Percentiles rank a stretch among this genome's conserved stretches.
These are phyloP conservation scores for Myxozyma mucilagina DNA, from an alignment of 805 yeast genomes.

Conservation along the genomic window DNA sequence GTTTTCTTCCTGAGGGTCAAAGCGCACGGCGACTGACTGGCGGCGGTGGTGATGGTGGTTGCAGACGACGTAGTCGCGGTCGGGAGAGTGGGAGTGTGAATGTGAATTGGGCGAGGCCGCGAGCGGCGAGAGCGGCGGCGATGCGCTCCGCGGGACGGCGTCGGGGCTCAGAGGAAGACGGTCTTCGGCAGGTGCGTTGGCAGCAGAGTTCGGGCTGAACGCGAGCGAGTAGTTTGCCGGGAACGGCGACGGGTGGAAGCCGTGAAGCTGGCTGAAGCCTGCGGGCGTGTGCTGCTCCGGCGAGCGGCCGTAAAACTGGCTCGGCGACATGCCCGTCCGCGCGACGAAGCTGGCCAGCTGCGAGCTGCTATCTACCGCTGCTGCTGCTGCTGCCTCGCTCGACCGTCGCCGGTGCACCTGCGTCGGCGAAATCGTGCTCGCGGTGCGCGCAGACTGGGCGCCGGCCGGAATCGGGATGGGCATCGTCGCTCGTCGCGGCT, in stretches of 20 bases:
- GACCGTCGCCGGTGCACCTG: constrained; percentile 25
- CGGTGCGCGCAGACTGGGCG: constrained; percentile 15
- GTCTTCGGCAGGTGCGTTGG: neutral
- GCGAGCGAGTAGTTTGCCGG: constrained; percentile 1
- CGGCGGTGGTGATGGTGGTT: constrained; percentile 38
- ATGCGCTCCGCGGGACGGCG: neutral
- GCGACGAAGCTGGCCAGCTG: neutral
- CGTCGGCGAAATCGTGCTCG: constrained; percentile 23
- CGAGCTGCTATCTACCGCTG: constrained; percentile 1
- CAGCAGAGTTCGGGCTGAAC: neutral
- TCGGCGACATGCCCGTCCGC: constrained; percentile 12
- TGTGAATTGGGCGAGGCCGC: constrained; percentile 2
- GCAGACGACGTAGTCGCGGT: constrained; percentile 18
- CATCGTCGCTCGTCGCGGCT: constrained; percentile 9
- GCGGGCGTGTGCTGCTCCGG: constrained; percentile 19
- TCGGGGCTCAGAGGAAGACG: neutral
- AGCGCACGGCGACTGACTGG: constrained; percentile 36
- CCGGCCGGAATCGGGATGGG: constrained; percentile 26
- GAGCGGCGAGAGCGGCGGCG: neutral
- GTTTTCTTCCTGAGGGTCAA: constrained; percentile 27
- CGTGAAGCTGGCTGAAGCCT: constrained; percentile 8
- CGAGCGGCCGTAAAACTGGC: constrained; percentile 21
- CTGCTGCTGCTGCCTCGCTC: neutral
- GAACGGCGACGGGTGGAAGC: neutral
- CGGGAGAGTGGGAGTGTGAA: neutral